A percentile compares a stretch with the other conserved stretches of the same genome.
phyloP scores from a whole-genome alignment of 306 rosid species.

The Ormosia semicastrata region DNA sequence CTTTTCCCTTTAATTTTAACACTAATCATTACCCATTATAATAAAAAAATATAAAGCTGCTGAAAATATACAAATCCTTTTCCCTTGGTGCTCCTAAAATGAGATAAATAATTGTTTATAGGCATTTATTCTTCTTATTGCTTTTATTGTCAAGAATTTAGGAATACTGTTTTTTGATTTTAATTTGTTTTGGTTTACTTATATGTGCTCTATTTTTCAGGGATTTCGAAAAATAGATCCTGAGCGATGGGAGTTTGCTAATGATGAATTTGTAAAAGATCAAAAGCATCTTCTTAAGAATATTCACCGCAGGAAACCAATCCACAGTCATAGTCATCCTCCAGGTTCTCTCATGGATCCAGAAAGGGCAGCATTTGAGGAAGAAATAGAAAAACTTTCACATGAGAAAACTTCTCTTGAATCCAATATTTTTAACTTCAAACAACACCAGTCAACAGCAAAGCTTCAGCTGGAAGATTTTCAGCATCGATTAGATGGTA shows the following conservation, averaged over 20 bases:
- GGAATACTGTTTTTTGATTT: not conserved
- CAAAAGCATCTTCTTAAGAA: constrained; percentile 91
- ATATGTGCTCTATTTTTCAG: constrained; percentile 42
- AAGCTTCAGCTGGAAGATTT: constrained; percentile 66
- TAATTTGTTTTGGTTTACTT: constrained; percentile 11
- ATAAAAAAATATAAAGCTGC: not conserved
- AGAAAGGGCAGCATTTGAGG: constrained; percentile 85
- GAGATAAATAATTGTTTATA: not conserved
- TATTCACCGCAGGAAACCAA: constrained; percentile 95
- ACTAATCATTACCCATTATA: not conserved
- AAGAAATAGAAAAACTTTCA: constrained; percentile 77
- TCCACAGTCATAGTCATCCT: constrained; percentile 96
- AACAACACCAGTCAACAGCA: constrained; percentile 55
- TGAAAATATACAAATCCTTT: not conserved
- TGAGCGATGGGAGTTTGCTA: constrained; percentile 95
- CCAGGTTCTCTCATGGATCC: constrained; percentile 75
- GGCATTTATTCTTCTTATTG: not conserved
- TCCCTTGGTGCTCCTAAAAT: not conserved
- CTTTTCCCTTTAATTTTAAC: not conserved
- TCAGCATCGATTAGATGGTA: constrained; percentile 48
- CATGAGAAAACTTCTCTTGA: constrained; percentile 70
- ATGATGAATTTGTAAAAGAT: constrained; percentile 87
- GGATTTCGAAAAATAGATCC: constrained; percentile 93
- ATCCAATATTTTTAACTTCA: constrained; percentile 53
- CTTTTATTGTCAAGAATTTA: not conserved